phyloP scores from a whole-genome alignment of 306 rosid genomes.

The Vigna nakashimae region DNA sequence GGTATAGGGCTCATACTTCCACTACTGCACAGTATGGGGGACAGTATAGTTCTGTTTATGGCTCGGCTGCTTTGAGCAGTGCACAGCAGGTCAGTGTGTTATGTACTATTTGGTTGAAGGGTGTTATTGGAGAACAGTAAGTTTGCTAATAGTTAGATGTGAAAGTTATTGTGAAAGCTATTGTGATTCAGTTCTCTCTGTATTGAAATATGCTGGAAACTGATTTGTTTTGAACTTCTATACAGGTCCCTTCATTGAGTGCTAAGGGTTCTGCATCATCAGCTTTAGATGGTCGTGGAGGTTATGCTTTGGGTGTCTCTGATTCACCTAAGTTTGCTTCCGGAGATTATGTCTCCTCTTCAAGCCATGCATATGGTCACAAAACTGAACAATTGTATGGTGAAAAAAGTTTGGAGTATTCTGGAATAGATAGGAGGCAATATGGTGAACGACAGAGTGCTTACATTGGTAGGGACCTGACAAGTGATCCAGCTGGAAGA shows the following conservation, averaged over 20 bases:
- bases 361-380: slow-evolving; percentile 83
- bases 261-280: slow-evolving; percentile 75
- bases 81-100: slow-evolving; percentile 71
- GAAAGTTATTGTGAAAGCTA: background rate
- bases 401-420: slow-evolving; percentile 85
- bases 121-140: background rate
- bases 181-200: background rate
- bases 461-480: slow-evolving; percentile 79
- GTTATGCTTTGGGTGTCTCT: slow-evolving; percentile 67
- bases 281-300: slow-evolving; percentile 80
- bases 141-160: background rate
- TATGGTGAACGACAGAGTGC: slow-evolving; percentile 85
- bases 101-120: background rate
- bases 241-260: slow-evolving; percentile 68
- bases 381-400: slow-evolving; percentile 79
- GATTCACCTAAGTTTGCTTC: slow-evolving; percentile 88
- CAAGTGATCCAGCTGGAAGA: slow-evolving; percentile 74
- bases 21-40: slow-evolving; percentile 84
- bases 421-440: slow-evolving; percentile 84
- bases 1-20: slow-evolving; percentile 73
- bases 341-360: slow-evolving; percentile 76
- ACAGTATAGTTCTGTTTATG: slow-evolving; percentile 87
- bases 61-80: slow-evolving; percentile 74
- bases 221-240: background rate
- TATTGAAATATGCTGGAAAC: background rate